Percentiles rank a stretch among this genome's conserved stretches.
Conservation (phyloP, 208 protist species). For the Acanthamoeba sp. region DNA sequence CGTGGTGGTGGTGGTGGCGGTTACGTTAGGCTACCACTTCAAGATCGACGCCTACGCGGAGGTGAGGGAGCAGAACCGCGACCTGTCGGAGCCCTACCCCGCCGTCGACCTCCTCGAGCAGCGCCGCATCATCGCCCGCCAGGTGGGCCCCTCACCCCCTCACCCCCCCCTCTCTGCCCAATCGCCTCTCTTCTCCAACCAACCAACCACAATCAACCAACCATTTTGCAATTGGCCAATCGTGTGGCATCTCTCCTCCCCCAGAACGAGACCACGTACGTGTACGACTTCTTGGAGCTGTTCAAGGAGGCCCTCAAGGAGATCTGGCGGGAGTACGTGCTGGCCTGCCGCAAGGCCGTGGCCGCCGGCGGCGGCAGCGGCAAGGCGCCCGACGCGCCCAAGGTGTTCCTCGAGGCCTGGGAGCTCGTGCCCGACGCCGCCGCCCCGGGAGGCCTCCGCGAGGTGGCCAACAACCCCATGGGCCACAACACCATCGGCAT, state of each 20-base stretch:
- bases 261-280: conserved; percentile 94
- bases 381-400: background rate
- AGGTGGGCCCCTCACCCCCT: conserved; percentile 2
- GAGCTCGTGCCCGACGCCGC: conserved; percentile 8
- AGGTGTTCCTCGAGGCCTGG: conserved; percentile 22
- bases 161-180: too few species aligned
- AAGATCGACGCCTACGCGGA: conserved; percentile 93
- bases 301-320: conserved; percentile 92
- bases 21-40: conserved; percentile 36
- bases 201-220: too few species aligned
- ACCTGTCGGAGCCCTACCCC: conserved; percentile 60
- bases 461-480: conserved; percentile 80
- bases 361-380: background rate
- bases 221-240: conserved; percentile 18
- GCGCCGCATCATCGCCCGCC: conserved; percentile 39
- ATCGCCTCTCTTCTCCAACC: too few species aligned
- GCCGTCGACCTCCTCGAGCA: conserved; percentile 43
- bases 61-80: conserved; percentile 71
- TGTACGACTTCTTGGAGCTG: conserved; percentile 96
- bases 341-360: background rate
- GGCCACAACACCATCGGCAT: conserved; percentile 94
- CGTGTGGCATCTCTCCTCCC: background rate
- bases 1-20: background rate
- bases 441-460: background rate
- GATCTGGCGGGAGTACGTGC: conserved; percentile 90